Evolutionary conservation across 306 rosid genomes (phyloP), one percentile per base, ranked within the genome.

Genomic region (Comarum palustre): DNA sequence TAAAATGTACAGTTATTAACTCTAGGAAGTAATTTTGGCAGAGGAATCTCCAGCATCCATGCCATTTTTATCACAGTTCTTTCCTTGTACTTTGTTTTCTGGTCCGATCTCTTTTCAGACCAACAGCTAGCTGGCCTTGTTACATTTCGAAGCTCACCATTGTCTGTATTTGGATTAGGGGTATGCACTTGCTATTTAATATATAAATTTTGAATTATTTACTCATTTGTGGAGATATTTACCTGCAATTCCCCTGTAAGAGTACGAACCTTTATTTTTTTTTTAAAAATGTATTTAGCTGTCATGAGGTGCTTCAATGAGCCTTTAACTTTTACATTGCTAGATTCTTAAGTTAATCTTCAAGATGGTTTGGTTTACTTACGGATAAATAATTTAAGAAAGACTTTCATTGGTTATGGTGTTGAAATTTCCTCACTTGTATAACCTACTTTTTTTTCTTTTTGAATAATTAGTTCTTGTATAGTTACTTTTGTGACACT

Each of bases 71-170:
- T 84, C 83, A 81, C 90, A 50, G 64, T 69, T 65, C 81, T 75
- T 71, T 84, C 90, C 41, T 45, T 84, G 73, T 69, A 86, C 77
- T 79, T 86, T 68, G 88, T 86, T 47, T 86, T 86, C 86, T 82
- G 84, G 90, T 86, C 90, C 41, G 86, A 86, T 82, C 84, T 86
- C 66, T 86, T 86, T 76, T 86, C 90, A 77, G 90, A 86, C 82
- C 81, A 84, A 73, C 77, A 38, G 36, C 80, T 36, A 45, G 74
- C 84, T 72, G 86, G 88, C 68, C 47, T 67, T 62, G 63, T 86
- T 73, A 86, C 88, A 59, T 86, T 84, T 57, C 88, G 80, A 71
- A 84, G 84, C 69, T 86, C 90, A 50, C 78, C 79, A 4, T 38
- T 86, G 75, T 84, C 88, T 50, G 75, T 74, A 20, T 86, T 84